Evolutionary conservation across 164 flowering plant species (phyloP), one percentile per base, ranked within the genome.

Genomic region (Kalanchoe fedtschenkoi): DNA sequence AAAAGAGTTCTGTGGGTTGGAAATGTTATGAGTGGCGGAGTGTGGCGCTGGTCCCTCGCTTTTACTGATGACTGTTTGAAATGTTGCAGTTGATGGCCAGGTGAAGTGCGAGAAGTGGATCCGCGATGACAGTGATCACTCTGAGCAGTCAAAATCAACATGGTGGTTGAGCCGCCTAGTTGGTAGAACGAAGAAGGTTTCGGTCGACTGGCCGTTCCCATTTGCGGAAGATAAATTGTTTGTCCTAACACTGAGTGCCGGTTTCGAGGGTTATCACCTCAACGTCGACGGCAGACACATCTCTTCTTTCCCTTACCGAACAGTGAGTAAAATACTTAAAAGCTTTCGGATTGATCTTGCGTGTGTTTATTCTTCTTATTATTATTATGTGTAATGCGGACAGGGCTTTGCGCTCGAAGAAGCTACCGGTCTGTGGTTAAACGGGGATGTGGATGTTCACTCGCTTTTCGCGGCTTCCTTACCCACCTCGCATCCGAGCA

Each of bases 41-140:
- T 29, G 41, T 58, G 41, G 61, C 41, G 4, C 19, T n/a, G 10
- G 15, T 15, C 38, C 8, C 15, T 39, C 15, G 15, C n/a, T 42
- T 42, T 33, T 34, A 58, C 39, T 34, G 4, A 33, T 33, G 39
- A n/a, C 6, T 26, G 29, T 37, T 26, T 24, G 10, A 38, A 28
- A 26, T 16, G 3, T 21, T 65, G 77, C 71, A 93, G 97, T 93
- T 81, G 97, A 93, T 79, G 96, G 85, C 7, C 83, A 72, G 71
- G 71, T 79, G 61, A 93, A 91, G 72, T 93, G 99, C 75, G 99
- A 93, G 76, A 91, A 78, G 65, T 93, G 99, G 99, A 88, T 85
- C 29, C 88, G 89, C 5, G 91, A 86, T 73, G 90, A 88, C 63
- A 81, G 80, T 21, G 58, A 67, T 58, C 73, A 59, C 34, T 69